A percentile compares a stretch with the other conserved stretches of the same genome.
Evolutionary conservation across 257 asterid species (phyloP).

Genomic region (Nicotiana noctiflora): DNA sequence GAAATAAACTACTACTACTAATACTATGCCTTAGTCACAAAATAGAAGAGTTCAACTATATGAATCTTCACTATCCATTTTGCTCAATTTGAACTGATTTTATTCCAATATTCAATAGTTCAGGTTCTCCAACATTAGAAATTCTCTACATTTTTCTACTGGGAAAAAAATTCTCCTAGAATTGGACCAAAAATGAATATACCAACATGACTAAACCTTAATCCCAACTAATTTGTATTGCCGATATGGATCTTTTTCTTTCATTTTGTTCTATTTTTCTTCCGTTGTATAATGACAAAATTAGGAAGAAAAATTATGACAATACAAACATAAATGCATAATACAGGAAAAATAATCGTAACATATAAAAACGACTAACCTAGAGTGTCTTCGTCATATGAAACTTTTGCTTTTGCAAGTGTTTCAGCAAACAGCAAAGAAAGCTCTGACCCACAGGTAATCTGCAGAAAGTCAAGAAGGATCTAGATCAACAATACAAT

Average conservation of each 20-base stretch:
- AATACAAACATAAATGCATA: not conserved
- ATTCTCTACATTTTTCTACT: not conserved
- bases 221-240: not conserved
- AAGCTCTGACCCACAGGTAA: constrained; percentile 95
- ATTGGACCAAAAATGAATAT: too few relatives aligned
- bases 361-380: constrained; percentile 41
- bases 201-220: not conserved
- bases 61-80: not conserved
- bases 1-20: not conserved
- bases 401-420: constrained; percentile 72
- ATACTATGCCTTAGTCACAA: not conserved
- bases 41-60: not conserved
- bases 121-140: not conserved
- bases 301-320: not conserved
- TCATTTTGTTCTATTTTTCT: not conserved
- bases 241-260: not conserved
- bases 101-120: not conserved
- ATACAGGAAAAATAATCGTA: not conserved
- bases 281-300: not conserved
- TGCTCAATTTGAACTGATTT: not conserved
- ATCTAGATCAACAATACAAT: not conserved
- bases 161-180: not conserved
- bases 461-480: constrained; percentile 30
- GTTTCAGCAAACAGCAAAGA: constrained; percentile 75
- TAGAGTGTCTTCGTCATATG: constrained; percentile 55